phyloP scores from a whole-genome alignment of 768 basidiomycete genomes.

The Russula griseocarnosa region DNA sequence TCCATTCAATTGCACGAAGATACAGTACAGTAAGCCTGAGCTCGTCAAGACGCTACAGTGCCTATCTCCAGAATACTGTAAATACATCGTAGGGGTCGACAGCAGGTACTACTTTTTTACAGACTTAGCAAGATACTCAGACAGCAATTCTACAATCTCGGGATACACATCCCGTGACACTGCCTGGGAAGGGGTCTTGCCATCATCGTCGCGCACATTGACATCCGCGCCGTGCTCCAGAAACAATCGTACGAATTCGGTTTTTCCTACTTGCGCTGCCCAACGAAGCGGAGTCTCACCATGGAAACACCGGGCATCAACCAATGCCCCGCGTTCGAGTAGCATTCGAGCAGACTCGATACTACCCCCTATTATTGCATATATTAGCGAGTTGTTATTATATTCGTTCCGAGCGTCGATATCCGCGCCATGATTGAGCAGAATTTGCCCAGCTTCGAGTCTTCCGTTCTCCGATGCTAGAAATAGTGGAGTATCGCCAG shows the following conservation, averaged over 20 bases:
- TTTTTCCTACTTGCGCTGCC: neutral
- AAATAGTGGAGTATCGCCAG: neutral
- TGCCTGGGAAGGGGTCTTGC: neutral
- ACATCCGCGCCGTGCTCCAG: neutral
- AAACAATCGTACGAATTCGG: neutral
- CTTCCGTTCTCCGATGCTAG: neutral
- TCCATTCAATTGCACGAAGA: too few species aligned
- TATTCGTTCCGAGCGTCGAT: neutral
- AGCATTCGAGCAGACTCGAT: neutral
- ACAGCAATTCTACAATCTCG: neutral
- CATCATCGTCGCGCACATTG: neutral
- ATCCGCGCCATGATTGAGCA: neutral
- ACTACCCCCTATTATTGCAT: neutral
- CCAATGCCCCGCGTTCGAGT: neutral
- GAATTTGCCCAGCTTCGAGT: neutral
- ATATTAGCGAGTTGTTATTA: neutral
- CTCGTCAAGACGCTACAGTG: too few species aligned
- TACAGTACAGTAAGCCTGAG: too few species aligned
- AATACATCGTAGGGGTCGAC: neutral
- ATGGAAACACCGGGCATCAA: accelerated
- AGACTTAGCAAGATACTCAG: neutral
- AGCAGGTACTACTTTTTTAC: neutral
- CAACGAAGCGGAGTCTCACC: neutral
- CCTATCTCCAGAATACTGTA: neutral
- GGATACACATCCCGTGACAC: too few species aligned